Base-by-base conservation (phyloP, 129 eudicot species). In the Pseudognaphalium luteoalbum region DNA sequence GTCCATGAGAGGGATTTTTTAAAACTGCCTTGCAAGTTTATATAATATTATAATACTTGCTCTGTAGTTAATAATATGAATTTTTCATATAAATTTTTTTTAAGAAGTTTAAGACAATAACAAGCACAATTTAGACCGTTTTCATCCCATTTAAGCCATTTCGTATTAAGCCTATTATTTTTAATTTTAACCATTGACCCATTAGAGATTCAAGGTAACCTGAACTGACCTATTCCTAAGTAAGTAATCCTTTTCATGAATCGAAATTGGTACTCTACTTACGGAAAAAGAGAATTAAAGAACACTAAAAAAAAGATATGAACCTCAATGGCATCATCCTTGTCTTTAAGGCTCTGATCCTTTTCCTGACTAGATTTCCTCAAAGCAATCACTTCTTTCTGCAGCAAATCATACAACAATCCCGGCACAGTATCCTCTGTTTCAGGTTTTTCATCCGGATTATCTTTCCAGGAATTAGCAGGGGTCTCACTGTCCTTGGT, bases 291-390 rank as follows among this genome's bases (percentile, higher is more conserved):
- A 47, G 54, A 47, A 12, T 5, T 3, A 47, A 66, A 63, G 3
- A 67, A 64, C 30, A 54, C 41, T 11, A 34, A 66, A 25, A 22
- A 61, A 61, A 30, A 81, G 44, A 76, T 68, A 22, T 17, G 37
- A 72, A 92, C 98, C 96, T 92, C 98, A 44, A 92, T 92, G 19
- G 96, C 98, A 64, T 92, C 98, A 68, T 92, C 98, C 81, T 92
- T 92, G 83, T 92, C 98, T 86, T 92, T 92, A 70, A 92, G 96
- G 85, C 98, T 86, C 80, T 92, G 98, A 80, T 92, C 98, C 84
- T 92, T 92, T 81, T 92, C 98, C 78, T 87, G 80, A 21, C 96
- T 83, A 74, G 98, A 80, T 81, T 83, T 92, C 88, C 98, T 90
- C 89, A 92, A 83, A 66, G 90, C 69, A 80, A 92, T 68, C 51